These are phyloP conservation scores for Fusarium torulosum DNA, from an alignment of 2,329 filamentous ascomycete species.

Conservation along the genomic window DNA sequence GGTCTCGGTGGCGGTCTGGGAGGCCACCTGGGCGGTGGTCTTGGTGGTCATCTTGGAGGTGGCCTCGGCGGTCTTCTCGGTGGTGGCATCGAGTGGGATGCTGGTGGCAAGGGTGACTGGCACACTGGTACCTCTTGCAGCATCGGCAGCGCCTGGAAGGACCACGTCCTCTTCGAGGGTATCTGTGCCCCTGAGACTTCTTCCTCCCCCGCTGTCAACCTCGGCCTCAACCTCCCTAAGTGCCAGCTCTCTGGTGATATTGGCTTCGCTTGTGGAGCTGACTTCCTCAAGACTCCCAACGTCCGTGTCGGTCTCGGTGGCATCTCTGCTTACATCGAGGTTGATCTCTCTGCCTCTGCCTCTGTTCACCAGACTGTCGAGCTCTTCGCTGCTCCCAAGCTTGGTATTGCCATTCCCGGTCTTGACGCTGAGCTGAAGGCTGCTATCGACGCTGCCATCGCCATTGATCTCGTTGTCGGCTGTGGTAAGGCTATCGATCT, in stretches of 20 bases:
- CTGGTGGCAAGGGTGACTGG: slow-evolving; percentile 17
- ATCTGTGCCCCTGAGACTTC: slow-evolving; percentile 36
- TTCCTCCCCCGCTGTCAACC: slow-evolving; percentile 38
- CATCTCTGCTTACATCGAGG: slow-evolving; percentile 65
- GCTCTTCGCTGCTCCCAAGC: slow-evolving; percentile 58
- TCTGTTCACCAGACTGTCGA: slow-evolving; percentile 64
- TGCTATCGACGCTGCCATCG: slow-evolving; percentile 62
- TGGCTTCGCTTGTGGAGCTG: slow-evolving; percentile 57
- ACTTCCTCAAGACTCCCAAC: slow-evolving; percentile 56
- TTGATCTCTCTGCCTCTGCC: slow-evolving; percentile 60
- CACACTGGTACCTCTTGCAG: slow-evolving; percentile 32
- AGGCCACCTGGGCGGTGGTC: not conserved
- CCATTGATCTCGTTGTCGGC: slow-evolving; percentile 65
- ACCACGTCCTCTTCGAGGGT: slow-evolving; percentile 37
- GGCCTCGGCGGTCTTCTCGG: slow-evolving; percentile 15
- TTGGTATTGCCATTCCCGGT: slow-evolving; percentile 56
- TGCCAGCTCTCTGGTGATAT: slow-evolving; percentile 62
- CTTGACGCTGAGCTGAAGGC: slow-evolving; percentile 58
- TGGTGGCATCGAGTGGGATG: slow-evolving; percentile 19
- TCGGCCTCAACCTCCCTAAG: slow-evolving; percentile 44
- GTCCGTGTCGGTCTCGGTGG: slow-evolving; percentile 62
- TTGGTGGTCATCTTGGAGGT: slow-evolving; percentile 3
- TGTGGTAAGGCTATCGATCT: slow-evolving; percentile 63
- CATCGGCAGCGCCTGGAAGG: slow-evolving; percentile 32
- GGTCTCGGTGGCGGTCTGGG: slow-evolving; percentile 1